Percentiles rank a stretch among this genome's conserved stretches.
Evolutionary conservation across 73 alveolate species (phyloP).

Genomic region (Paramecium sexaurelia): DNA sequence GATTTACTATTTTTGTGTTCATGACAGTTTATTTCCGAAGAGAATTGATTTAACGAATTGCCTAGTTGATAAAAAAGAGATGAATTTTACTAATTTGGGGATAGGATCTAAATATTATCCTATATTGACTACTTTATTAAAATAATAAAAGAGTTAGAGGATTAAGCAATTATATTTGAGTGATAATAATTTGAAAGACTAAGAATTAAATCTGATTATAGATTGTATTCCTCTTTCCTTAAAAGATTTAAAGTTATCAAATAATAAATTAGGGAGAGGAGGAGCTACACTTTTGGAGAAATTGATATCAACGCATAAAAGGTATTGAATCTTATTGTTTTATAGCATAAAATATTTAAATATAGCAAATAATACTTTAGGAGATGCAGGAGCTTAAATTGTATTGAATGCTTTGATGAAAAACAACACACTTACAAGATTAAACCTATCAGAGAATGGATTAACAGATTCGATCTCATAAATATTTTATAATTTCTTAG

Average conservation of each 20-base stretch:
- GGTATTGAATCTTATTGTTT: neutral
- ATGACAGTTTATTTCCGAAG: constrained; percentile 42
- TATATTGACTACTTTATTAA: neutral
- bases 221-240: neutral
- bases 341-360: neutral
- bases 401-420: neutral
- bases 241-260: neutral
- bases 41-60: constrained; percentile 23
- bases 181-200: neutral
- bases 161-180: constrained; percentile 8
- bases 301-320: neutral
- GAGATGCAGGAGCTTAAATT: neutral
- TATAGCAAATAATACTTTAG: neutral
- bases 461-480: neutral
- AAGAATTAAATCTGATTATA: neutral
- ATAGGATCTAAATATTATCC: constrained; percentile 22
- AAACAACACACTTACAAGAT: neutral
- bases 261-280: constrained; percentile 22
- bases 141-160: neutral
- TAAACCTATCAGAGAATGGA: constrained; percentile 13
- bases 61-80: neutral
- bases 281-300: neutral
- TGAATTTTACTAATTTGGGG: constrained; percentile 36
- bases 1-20: neutral
- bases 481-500: neutral